Evolutionary conservation across 2,329 filamentous ascomycete genomes (phyloP), one percentile per base, ranked within the genome.

Genomic region (Cephalotrichum gorgonifer): DNA sequence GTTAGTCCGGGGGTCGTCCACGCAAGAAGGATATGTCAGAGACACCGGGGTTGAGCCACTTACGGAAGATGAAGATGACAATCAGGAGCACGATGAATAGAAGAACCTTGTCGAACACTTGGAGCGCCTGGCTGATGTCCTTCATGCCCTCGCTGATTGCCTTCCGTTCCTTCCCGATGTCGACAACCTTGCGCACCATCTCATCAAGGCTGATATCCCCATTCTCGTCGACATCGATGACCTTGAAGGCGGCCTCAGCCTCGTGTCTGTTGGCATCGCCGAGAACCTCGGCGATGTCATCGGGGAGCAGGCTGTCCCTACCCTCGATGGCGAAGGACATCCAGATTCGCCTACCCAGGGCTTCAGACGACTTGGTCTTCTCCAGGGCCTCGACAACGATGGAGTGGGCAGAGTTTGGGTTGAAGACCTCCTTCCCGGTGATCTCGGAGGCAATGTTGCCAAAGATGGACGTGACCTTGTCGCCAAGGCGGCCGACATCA

Each of bases 321-420:
- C 88, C 89, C 65, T 97, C 91, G 4, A 93, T 81, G 2, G 95
- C 93, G 62, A 96, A 95, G 1, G 90, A 96, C 88, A 96, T 95
- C 93, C 93, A 97, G 54, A 97, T 84, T 59, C 93, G 85, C 56
- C 81, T 85, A n/a, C 88, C 90, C 51, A 97, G 71, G n/a, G 93
- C 93, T 63, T 97, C 90, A 0, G 89, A 88, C 6, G 88, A 86
- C 52, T 77, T 75, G 41, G 79, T 81, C 68, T 88, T 91, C 65
- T 96, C 90, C 28, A 97, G 74, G 8, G 91, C 93, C 62, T 94
- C 82, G 12, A 94, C 74, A 5, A 97, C 88, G 44, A 97, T 81
- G 0, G 88, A 93, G 63, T 96, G 90, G 1, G 90, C 83, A 5
- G 89, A 86, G 59, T 87, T 91, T 14, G 88, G 85, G 65, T 96